Percentiles rank a stretch among this genome's conserved stretches.
These are phyloP conservation scores for Ailanthus altissimus DNA, from an alignment of 345 rosid species.

Conservation along the genomic window DNA sequence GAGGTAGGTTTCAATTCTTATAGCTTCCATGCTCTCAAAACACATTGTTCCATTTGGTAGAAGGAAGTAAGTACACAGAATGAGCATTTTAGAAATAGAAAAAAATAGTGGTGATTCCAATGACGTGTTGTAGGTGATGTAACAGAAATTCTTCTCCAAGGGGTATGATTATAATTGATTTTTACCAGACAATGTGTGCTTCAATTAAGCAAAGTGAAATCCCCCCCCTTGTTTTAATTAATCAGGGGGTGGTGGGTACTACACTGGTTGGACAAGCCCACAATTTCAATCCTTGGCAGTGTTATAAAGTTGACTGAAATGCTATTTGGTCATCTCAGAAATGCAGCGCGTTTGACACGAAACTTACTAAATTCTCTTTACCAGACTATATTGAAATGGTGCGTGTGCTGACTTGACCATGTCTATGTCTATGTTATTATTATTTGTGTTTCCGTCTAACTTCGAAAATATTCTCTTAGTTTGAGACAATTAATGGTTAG, in stretches of 20 bases:
- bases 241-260: neutral
- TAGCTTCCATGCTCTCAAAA: constrained; percentile 8
- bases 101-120: neutral
- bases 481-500: no score
- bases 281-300: no score
- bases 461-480: no score
- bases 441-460: no score
- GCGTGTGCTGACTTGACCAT: no score
- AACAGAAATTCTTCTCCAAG: neutral
- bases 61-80: neutral
- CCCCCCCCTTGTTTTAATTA: neutral
- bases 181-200: neutral
- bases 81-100: neutral
- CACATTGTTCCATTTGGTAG: neutral
- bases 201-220: neutral
- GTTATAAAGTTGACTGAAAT: no score
- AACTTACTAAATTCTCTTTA: no score
- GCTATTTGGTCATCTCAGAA: no score
- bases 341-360: no score
- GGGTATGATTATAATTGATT: neutral
- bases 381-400: no score
- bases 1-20: constrained; percentile 13
- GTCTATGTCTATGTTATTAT: no score
- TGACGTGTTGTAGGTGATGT: neutral
- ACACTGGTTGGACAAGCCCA: no score